A percentile compares a stretch with the other conserved stretches of the same genome.
phyloP scores from a whole-genome alignment of 441 rosid genomes.

The Pelargonium citronellum region DNA sequence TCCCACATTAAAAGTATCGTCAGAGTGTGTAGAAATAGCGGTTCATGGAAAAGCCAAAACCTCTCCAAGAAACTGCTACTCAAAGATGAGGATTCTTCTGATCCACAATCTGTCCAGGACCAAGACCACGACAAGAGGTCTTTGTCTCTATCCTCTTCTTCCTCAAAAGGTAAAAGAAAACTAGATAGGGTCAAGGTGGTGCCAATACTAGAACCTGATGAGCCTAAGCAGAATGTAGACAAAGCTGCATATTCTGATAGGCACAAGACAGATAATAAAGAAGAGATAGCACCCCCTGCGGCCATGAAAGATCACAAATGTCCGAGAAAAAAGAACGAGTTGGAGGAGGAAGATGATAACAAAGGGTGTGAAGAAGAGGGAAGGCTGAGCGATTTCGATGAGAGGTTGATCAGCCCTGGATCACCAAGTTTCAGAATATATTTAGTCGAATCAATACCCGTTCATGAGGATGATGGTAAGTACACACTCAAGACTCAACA shows the following conservation, averaged over 20 bases:
- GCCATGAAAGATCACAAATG: too few relatives aligned
- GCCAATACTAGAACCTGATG: slow-evolving; percentile 17
- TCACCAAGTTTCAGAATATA: slow-evolving; percentile 81
- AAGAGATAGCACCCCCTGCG: not conserved
- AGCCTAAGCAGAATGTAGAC: not conserved
- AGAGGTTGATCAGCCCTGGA: slow-evolving; percentile 28
- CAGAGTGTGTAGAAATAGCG: not conserved
- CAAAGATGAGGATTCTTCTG: slow-evolving; percentile 23
- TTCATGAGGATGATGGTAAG: slow-evolving; percentile 26
- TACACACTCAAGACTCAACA: not conserved
- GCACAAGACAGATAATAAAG: not conserved
- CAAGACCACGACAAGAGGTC: slow-evolving; percentile 19
- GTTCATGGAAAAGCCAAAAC: not conserved
- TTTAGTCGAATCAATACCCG: slow-evolving; percentile 31
- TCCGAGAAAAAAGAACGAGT: slow-evolving; percentile 5
- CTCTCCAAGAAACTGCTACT: slow-evolving; percentile 53
- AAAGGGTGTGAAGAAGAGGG: slow-evolving; percentile 22
- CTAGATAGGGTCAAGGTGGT: slow-evolving; percentile 19
- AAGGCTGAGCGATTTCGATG: slow-evolving; percentile 22
- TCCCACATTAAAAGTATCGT: not conserved
- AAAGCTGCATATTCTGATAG: not conserved
- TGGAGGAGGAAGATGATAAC: slow-evolving; percentile 17
- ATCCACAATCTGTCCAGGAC: not conserved
- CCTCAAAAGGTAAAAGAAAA: slow-evolving; percentile 7
- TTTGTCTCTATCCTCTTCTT: slow-evolving; percentile 12